These are phyloP conservation scores for Collybia sordida DNA, from an alignment of 768 basidiomycete genomes.

Conservation along the genomic window DNA sequence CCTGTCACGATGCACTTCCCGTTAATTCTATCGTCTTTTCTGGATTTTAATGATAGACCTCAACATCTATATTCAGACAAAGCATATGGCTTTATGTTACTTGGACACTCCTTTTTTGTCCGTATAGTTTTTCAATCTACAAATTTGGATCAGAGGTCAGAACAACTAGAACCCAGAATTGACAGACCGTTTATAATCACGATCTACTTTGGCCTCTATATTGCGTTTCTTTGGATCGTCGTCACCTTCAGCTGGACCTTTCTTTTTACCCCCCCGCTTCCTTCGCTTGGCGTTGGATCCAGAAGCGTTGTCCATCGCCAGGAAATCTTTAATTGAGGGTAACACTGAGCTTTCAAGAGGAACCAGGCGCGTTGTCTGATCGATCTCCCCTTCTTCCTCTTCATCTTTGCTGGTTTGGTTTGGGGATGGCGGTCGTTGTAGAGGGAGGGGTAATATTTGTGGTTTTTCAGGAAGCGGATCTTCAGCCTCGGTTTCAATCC, in stretches of 20 bases:
- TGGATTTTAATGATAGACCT: background rate
- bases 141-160: background rate
- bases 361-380: constrained; percentile 53
- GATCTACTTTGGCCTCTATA: constrained; percentile 47
- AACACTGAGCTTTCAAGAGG: constrained; percentile 80
- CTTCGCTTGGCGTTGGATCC: constrained; percentile 65
- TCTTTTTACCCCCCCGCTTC: constrained; percentile 72
- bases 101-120: constrained; percentile 32
- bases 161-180: background rate
- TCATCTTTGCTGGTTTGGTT: constrained; percentile 19
- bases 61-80: background rate
- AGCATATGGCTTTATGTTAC: background rate
- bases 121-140: constrained; percentile 42
- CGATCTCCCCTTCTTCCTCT: constrained; percentile 41
- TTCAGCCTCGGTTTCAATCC: constrained; percentile 46
- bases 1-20: constrained; percentile 3
- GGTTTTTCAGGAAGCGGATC: constrained; percentile 20
- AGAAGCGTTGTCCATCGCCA: constrained; percentile 73
- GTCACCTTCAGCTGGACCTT: constrained; percentile 34
- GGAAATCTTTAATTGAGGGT: constrained; percentile 80
- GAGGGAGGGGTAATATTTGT: constrained; percentile 9
- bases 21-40: constrained; percentile 3
- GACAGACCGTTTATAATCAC: constrained; percentile 59
- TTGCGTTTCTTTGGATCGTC: constrained; percentile 35
- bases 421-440: constrained; percentile 6